These are phyloP conservation scores for Ophiostoma novo-ulmi DNA, from an alignment of 2,329 filamentous ascomycete species.

Conservation along the genomic window DNA sequence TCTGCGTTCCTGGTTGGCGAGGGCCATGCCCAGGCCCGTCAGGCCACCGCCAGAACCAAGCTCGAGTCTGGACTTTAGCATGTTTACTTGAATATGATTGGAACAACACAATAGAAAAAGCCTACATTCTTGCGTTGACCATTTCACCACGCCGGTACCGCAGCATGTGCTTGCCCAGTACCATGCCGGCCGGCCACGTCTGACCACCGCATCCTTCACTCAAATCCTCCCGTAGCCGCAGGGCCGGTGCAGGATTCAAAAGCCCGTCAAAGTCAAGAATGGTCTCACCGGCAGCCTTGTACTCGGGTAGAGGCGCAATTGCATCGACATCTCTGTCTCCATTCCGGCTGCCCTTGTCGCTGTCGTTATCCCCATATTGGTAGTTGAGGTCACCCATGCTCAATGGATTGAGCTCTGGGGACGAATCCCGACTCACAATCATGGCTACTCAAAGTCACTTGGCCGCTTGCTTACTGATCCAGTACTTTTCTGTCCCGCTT, in stretches of 20 bases:
- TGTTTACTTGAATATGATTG: constrained; percentile 2
- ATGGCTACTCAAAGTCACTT: constrained; percentile 7
- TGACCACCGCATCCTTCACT: constrained; percentile 86
- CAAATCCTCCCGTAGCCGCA: constrained; percentile 80
- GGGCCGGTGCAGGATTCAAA: constrained; percentile 55
- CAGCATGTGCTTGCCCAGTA: constrained; percentile 80
- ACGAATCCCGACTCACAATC: constrained; percentile 33
- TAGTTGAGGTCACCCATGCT: constrained; percentile 34
- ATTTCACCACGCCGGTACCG: constrained; percentile 63
- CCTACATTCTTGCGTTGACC: constrained; percentile 66
- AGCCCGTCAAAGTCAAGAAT: constrained; percentile 63
- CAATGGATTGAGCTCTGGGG: constrained; percentile 48
- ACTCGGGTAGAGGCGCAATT: constrained; percentile 54
- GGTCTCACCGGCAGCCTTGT: constrained; percentile 51
- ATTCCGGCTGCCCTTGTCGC: constrained; percentile 27
- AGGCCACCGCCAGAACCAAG: constrained; percentile 88
- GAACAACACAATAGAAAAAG: not conserved
- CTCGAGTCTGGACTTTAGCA: constrained; percentile 60
- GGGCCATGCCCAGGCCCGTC: constrained; percentile 62
- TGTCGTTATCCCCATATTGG: constrained; percentile 28
- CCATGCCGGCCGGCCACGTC: constrained; percentile 90
- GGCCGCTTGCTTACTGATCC: constrained; percentile 8
- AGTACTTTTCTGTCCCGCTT: not conserved
- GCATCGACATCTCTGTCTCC: constrained; percentile 36
- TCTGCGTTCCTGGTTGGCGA: constrained; percentile 40